phyloP scores from a whole-genome alignment of 805 yeast species.

The Candida broadrunensis region DNA sequence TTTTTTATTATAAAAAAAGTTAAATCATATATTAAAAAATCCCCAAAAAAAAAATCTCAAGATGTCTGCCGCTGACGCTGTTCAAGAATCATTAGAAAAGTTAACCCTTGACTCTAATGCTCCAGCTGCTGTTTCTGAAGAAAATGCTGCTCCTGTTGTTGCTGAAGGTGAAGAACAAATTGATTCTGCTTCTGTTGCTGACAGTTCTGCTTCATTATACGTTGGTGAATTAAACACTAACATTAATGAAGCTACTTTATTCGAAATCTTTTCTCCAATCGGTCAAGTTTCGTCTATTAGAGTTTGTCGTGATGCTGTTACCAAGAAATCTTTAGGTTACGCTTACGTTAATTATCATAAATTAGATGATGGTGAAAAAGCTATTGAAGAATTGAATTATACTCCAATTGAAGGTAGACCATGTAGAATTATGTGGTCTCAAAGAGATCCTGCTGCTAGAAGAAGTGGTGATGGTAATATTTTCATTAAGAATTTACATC shows the following conservation, averaged over 20 bases:
- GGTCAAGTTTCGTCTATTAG: conserved; percentile 97
- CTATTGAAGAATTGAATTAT: conserved; percentile 94
- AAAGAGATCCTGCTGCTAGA: conserved; percentile 95
- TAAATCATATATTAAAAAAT: conserved; percentile 4
- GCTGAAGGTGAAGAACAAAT: conserved; percentile 27
- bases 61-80: conserved; percentile 32
- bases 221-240: conserved; percentile 95
- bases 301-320: conserved; percentile 97
- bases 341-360: conserved; percentile 96
- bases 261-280: conserved; percentile 89
- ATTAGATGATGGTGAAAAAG: conserved; percentile 86
- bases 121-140: conserved; percentile 22
- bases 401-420: conserved; percentile 90
- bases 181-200: conserved; percentile 42
- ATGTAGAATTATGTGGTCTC: conserved; percentile 99
- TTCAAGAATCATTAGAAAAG: conserved; percentile 47
- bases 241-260: conserved; percentile 91
- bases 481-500: conserved; percentile 97
- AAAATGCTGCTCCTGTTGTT: conserved; percentile 25
- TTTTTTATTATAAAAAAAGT: conserved; percentile 1
- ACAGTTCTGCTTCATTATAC: conserved; percentile 80
- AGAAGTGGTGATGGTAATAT: conserved; percentile 95
- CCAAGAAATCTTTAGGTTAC: conserved; percentile 95
- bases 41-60: conserved; percentile 6
- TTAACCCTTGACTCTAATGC: conserved; percentile 41